Percentiles rank a stretch among this genome's conserved stretches.
These are phyloP conservation scores for Licmophora abbreviata DNA, from an alignment of 108 stramenopile species.

Conservation along the genomic window DNA sequence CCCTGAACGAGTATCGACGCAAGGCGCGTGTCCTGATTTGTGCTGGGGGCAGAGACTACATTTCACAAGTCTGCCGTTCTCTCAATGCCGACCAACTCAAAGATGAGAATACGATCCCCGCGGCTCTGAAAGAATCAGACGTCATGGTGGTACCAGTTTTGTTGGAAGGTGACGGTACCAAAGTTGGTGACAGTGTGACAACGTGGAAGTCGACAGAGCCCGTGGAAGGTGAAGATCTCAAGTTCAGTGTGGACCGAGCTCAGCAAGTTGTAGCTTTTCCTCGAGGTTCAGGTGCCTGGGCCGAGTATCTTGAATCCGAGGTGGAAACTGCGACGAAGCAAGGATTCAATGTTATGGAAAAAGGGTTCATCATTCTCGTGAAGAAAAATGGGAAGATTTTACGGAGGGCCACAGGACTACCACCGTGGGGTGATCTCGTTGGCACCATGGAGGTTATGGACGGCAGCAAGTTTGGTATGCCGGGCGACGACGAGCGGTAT, in stretches of 20 bases:
- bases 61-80: constrained; percentile 45
- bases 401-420: constrained; percentile 68
- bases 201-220: constrained; percentile 39
- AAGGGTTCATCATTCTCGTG: constrained; percentile 64
- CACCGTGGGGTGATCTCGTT: constrained; percentile 50
- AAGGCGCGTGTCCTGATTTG: constrained; percentile 58
- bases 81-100: constrained; percentile 62
- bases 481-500: constrained; percentile 50
- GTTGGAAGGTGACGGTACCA: constrained; percentile 28
- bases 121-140: constrained; percentile 41
- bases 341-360: constrained; percentile 71
- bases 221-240: constrained; percentile 40
- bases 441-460: constrained; percentile 74
- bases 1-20: constrained; percentile 56
- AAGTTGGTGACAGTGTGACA: constrained; percentile 30
- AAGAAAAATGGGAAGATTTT: constrained; percentile 83
- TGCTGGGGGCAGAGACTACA: constrained; percentile 66
- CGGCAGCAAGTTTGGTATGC: constrained; percentile 73
- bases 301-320: constrained; percentile 54
- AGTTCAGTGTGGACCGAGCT: constrained; percentile 51
- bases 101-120: constrained; percentile 64
- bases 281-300: constrained; percentile 38
- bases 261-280: constrained; percentile 64
- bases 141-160: constrained; percentile 69
- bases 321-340: constrained; percentile 59